Conservation (phyloP, 495 filamentous ascomycete species). For the Cercophora newfieldiana region DNA sequence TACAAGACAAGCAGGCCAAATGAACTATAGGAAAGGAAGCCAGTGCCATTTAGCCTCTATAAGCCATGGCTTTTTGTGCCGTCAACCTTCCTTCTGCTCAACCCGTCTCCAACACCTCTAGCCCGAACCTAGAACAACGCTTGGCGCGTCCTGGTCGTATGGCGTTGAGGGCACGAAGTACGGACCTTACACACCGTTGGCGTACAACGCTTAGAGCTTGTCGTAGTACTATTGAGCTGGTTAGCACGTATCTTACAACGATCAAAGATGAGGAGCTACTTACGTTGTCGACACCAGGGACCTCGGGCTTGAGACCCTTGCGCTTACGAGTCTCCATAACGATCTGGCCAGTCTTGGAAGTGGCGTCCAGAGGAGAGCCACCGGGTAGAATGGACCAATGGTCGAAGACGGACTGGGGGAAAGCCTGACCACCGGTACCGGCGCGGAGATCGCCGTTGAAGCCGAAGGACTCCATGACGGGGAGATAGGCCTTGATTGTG, state of each 20-base stretch:
- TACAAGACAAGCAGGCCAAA: constrained; percentile 29
- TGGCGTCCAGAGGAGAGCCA: constrained; percentile 85
- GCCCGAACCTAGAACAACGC: constrained; percentile 15
- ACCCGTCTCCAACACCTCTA: constrained; percentile 16
- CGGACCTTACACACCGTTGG: constrained; percentile 39
- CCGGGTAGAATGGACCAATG: constrained; percentile 95
- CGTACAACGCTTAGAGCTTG: constrained; percentile 75
- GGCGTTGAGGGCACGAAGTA: constrained; percentile 38
- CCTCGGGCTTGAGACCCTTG: constrained; percentile 97
- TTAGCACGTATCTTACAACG: constrained; percentile 51
- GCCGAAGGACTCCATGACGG: constrained; percentile 99
- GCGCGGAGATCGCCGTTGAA: constrained; percentile 97
- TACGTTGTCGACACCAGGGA: constrained; percentile 90
- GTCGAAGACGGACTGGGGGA: constrained; percentile 98
- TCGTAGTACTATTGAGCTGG: constrained; percentile 81
- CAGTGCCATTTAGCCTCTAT: constrained; percentile 17
- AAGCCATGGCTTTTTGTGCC: constrained; percentile 25
- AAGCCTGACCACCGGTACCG: constrained; percentile 92
- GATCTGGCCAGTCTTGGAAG: constrained; percentile 81
- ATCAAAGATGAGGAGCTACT: constrained; percentile 45
- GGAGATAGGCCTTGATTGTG: constrained; percentile 99
- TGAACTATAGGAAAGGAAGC: constrained; percentile 24
- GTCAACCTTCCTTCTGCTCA: constrained; percentile 19
- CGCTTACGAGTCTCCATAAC: constrained; percentile 92
- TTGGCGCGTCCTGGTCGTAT: constrained; percentile 17